Evolutionary conservation across 768 basidiomycete species (phyloP).

Genomic region (Mycena kentingensis): DNA sequence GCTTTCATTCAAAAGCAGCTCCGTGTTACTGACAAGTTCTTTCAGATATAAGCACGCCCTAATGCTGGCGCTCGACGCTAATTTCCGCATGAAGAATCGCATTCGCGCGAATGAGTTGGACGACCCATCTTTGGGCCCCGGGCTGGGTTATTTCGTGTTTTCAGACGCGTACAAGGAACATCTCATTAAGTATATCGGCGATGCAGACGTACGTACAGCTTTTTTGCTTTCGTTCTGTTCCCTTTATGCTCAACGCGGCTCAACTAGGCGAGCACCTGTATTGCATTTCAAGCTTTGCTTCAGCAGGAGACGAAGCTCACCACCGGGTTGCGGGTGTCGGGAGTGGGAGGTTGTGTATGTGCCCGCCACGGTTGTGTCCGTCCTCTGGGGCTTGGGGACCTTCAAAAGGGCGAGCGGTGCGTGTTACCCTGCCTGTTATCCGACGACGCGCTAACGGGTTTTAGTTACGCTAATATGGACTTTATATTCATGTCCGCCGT

Average conservation of each 20-base stretch:
- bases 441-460: not conserved
- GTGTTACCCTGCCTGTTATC: constrained; percentile 3
- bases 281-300: not conserved
- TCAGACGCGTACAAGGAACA: constrained; percentile 4
- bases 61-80: constrained; percentile 20
- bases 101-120: constrained; percentile 2
- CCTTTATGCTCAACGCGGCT: not conserved
- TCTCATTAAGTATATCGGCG: not conserved
- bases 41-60: too few relatives aligned
- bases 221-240: not conserved
- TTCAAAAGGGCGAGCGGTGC: constrained; percentile 13
- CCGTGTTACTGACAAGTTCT: constrained; percentile 1
- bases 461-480: constrained; percentile 23
- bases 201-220: constrained; percentile 3
- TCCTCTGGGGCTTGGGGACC: constrained; percentile 30
- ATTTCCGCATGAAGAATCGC: constrained; percentile 23
- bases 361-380: constrained; percentile 29
- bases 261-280: constrained; percentile 11
- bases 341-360: constrained; percentile 14
- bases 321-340: constrained; percentile 9
- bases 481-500: constrained; percentile 17
- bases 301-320: constrained; percentile 19
- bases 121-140: constrained; percentile 17
- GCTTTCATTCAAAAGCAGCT: not conserved
- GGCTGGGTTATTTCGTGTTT: constrained; percentile 17